Conservation (phyloP, 768 basidiomycete species). For the Clathrus columnatus region DNA sequence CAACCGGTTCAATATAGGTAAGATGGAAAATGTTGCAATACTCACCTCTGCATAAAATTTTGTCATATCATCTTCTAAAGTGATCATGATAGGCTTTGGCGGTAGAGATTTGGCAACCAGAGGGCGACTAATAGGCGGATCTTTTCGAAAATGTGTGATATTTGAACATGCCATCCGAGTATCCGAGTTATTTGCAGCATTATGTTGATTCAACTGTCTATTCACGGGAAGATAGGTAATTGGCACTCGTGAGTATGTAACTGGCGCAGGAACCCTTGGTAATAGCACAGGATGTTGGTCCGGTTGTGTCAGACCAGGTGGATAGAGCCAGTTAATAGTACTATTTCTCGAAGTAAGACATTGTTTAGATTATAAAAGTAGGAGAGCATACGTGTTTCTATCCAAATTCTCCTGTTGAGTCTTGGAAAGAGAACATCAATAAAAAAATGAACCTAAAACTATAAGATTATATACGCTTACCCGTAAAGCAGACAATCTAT, state of each 20-base stretch:
- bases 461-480: slow-evolving; percentile 33
- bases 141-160: neutral
- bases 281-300: no score
- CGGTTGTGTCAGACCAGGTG: neutral
- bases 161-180: neutral
- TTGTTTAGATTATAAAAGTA: neutral
- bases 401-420: slow-evolving; percentile 55
- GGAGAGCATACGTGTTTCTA: slow-evolving; percentile 36
- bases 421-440: slow-evolving; percentile 26
- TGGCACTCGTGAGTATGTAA: neutral
- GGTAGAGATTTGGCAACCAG: neutral
- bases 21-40: neutral
- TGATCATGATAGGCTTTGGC: neutral
- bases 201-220: neutral
- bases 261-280: neutral
- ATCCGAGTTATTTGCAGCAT: no score
- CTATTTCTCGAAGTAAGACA: slow-evolving; percentile 4
- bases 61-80: slow-evolving; percentile 46
- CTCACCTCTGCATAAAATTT: slow-evolving; percentile 68
- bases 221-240: neutral
- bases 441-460: slow-evolving; percentile 3
- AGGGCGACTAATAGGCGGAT: neutral
- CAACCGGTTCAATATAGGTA: neutral
- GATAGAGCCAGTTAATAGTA: slow-evolving; percentile 10
- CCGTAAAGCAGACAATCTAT: slow-evolving; percentile 84